A percentile compares a stretch with the other conserved stretches of the same genome.
phyloP scores from a whole-genome alignment of 176 grass and related monocot genomes.

The sorghum (Sorghum bicolor) region DNA sequence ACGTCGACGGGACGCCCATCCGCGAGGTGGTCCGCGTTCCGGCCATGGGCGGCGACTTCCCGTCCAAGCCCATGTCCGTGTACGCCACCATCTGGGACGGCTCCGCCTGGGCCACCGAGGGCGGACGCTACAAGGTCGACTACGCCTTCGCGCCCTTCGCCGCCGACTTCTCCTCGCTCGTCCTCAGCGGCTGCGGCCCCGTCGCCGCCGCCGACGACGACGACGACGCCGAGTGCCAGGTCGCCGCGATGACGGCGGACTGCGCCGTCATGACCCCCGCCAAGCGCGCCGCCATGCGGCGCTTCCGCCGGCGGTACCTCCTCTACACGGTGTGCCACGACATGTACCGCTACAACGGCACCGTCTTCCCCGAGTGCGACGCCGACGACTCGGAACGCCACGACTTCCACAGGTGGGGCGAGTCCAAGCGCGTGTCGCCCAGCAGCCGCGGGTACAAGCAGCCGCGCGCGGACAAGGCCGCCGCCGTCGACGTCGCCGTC shows the following conservation, averaged over 20 bases:
- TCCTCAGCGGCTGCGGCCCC: constrained; percentile 57
- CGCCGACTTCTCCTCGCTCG: constrained; percentile 55
- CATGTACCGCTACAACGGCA: constrained; percentile 50
- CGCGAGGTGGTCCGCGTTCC: constrained; percentile 57
- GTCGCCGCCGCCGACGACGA: not conserved
- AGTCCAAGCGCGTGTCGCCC: constrained; percentile 44
- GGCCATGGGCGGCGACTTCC: constrained; percentile 68
- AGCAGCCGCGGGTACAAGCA: not conserved
- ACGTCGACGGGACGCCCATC: constrained; percentile 66
- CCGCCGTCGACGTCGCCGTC: not conserved
- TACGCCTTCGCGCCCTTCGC: constrained; percentile 73
- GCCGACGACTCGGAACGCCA: constrained; percentile 13
- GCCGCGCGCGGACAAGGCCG: not conserved
- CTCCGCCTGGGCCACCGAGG: constrained; percentile 80
- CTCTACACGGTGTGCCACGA: constrained; percentile 84
- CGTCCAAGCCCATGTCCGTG: constrained; percentile 85
- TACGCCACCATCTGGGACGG: constrained; percentile 98
- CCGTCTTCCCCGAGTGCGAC: constrained; percentile 74
- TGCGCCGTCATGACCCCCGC: constrained; percentile 57
- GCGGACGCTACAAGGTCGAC: constrained; percentile 63
- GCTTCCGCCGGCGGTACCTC: constrained; percentile 57
- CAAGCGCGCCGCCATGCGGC: constrained; percentile 65
- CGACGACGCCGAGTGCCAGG: constrained; percentile 43
- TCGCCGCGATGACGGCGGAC: constrained; percentile 58
- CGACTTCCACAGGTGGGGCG: constrained; percentile 64